phyloP scores from a whole-genome alignment of 345 rosid species.

The Orychophragmus violaceus region DNA sequence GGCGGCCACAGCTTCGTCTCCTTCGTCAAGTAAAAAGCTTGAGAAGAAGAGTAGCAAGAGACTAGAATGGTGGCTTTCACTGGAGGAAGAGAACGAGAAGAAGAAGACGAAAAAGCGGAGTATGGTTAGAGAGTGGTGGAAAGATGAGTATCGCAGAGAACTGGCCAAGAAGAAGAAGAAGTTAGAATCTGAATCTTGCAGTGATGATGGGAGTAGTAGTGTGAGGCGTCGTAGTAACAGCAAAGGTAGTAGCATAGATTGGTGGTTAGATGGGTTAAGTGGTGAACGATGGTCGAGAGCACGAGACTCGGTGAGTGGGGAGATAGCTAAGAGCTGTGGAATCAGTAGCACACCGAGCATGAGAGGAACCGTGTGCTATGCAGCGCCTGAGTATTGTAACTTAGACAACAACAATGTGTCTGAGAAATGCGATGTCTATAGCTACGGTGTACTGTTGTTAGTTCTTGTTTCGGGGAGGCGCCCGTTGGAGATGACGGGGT shows the following conservation, averaged over 20 bases:
- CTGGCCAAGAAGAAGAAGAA: conserved; percentile 48
- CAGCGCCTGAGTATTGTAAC: conserved; percentile 82
- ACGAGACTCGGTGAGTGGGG: conserved; percentile 63
- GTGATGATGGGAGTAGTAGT: conserved; percentile 31
- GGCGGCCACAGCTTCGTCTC: conserved; percentile 18
- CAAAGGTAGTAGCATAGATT: conserved; percentile 68
- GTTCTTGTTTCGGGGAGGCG: conserved; percentile 87
- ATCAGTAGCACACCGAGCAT: conserved; percentile 92
- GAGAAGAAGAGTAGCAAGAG: conserved; percentile 48
- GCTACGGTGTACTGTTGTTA: conserved; percentile 75
- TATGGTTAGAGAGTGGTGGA: conserved; percentile 97
- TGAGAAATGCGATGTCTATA: conserved; percentile 89
- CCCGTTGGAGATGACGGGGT: conserved; percentile 78
- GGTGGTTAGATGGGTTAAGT: conserved; percentile 78
- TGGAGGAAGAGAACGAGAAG: conserved; percentile 65
- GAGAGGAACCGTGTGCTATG: conserved; percentile 95
- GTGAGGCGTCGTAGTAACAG: conserved; percentile 52
- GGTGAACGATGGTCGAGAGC: conserved; percentile 60
- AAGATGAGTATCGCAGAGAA: conserved; percentile 88
- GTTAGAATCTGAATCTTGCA: conserved; percentile 29
- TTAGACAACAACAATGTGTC: conserved; percentile 43
- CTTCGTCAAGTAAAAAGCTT: conserved; percentile 20
- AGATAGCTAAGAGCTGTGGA: conserved; percentile 74
- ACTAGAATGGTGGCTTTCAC: conserved; percentile 87
- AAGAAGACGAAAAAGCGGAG: conserved; percentile 47